Conservation (phyloP, 768 basidiomycete species). For the button mushroom (Agaricus bisporus) region DNA sequence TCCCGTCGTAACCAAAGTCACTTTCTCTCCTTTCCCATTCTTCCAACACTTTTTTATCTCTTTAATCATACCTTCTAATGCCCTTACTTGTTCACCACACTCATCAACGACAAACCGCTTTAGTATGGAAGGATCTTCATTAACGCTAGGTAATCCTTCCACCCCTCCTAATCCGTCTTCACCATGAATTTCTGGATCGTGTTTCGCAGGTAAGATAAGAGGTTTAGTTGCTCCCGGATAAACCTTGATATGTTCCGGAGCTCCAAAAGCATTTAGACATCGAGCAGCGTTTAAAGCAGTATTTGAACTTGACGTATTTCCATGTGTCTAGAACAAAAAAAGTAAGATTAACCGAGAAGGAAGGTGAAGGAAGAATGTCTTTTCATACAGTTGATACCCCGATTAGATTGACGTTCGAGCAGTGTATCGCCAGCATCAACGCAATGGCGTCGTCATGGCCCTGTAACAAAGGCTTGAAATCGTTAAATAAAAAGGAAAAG, state of each 20-base stretch:
- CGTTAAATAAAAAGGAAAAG: background rate
- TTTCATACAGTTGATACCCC: slow-evolving; percentile 75
- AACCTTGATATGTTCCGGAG: slow-evolving; percentile 48
- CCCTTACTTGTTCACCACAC: slow-evolving; percentile 29
- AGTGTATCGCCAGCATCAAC: slow-evolving; percentile 69
- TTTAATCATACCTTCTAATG: slow-evolving; percentile 64
- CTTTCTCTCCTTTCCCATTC: slow-evolving; percentile 49
- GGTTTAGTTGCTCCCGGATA: slow-evolving; percentile 69
- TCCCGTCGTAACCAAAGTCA: slow-evolving; percentile 70
- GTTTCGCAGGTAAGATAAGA: slow-evolving; percentile 51
- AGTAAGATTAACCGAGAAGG: background rate
- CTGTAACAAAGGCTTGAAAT: slow-evolving; percentile 25
- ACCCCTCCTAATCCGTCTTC: slow-evolving; percentile 80
- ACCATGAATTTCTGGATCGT: slow-evolving; percentile 80
- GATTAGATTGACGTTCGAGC: slow-evolving; percentile 57
- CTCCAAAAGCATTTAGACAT: slow-evolving; percentile 71
- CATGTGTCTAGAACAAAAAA: slow-evolving; percentile 54
- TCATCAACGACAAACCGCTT: slow-evolving; percentile 43
- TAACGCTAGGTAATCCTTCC: slow-evolving; percentile 45
- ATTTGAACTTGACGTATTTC: slow-evolving; percentile 60
- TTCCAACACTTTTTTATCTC: slow-evolving; percentile 53
- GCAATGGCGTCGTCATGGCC: slow-evolving; percentile 90
- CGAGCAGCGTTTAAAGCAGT: slow-evolving; percentile 72
- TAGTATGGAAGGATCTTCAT: slow-evolving; percentile 47
- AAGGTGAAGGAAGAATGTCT: background rate